Conservation (phyloP, 139 green algal genomes). For the Raphidocelis subcapitata region DNA sequence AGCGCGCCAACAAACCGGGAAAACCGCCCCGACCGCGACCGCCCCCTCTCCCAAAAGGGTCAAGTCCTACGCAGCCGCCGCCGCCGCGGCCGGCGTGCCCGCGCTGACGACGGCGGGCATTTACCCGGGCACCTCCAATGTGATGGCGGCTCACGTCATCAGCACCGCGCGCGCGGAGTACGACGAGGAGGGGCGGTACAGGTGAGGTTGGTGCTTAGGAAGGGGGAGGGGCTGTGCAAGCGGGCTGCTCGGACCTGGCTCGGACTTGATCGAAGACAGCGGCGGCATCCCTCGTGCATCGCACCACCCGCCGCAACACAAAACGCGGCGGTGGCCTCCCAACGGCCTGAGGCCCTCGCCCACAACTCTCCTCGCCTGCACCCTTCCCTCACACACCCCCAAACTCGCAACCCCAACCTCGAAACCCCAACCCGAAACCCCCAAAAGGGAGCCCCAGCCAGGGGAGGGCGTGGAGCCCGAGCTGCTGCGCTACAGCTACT, state of each 20-base stretch:
- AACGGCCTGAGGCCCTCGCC: no score
- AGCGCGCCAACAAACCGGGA: not conserved
- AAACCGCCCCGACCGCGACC: not conserved
- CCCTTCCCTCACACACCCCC: no score
- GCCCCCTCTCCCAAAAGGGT: slow-evolving; percentile 15
- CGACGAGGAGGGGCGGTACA: slow-evolving; percentile 54
- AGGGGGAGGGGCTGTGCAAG: no score
- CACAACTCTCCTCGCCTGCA: no score
- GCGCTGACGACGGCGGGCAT: slow-evolving; percentile 87
- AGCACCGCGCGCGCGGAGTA: slow-evolving; percentile 65
- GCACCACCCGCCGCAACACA: no score
- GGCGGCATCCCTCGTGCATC: no score
- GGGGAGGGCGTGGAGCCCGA: slow-evolving; percentile 54
- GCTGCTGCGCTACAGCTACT: slow-evolving; percentile 88
- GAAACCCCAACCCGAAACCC: no score
- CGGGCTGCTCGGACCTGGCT: no score
- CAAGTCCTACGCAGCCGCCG: slow-evolving; percentile 57
- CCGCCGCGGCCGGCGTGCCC: slow-evolving; percentile 77
- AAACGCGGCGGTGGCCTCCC: no score
- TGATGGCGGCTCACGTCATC: slow-evolving; percentile 93
- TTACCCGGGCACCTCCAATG: slow-evolving; percentile 89
- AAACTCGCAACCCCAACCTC: no score
- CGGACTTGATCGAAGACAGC: no score
- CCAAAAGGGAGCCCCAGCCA: no score
- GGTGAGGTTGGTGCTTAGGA: not conserved